Evolutionary conservation across 352 stramenopile genomes (phyloP).

Genomic region (Halophytophthora polymorphica): DNA sequence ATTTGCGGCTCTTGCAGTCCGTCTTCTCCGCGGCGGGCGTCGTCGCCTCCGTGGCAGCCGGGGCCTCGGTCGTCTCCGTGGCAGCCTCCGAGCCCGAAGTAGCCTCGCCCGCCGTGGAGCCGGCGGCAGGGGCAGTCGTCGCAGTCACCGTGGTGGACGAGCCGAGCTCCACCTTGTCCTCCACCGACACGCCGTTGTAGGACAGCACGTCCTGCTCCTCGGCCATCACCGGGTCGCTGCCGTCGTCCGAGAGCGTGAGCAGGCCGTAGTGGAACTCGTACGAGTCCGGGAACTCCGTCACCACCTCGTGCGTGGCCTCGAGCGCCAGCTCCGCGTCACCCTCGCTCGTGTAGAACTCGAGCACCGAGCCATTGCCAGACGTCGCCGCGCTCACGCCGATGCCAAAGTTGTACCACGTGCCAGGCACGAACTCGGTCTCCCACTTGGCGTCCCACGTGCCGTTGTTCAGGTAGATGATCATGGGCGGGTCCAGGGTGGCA

Average conservation of each 20-base stretch:
- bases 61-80: not conserved
- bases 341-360: constrained; percentile 55
- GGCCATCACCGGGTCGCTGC: constrained; percentile 29
- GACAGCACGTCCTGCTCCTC: constrained; percentile 35
- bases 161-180: constrained; percentile 17
- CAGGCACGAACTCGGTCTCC: constrained; percentile 37
- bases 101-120: not conserved
- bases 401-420: constrained; percentile 70
- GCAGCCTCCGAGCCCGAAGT: not conserved
- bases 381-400: constrained; percentile 31
- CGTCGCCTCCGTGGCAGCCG: not conserved
- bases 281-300: constrained; percentile 17
- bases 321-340: constrained; percentile 32
- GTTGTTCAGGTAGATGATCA: constrained; percentile 52
- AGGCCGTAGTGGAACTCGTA: constrained; percentile 47
- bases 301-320: constrained; percentile 27
- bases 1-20: constrained; percentile 9
- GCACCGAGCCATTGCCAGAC: constrained; percentile 14
- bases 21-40: not conserved
- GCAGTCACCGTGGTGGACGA: not conserved
- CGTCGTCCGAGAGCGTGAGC: constrained; percentile 42
- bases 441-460: constrained; percentile 47
- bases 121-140: not conserved
- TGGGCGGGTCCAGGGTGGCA: constrained; percentile 29
- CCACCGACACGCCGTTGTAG: constrained; percentile 44